These are phyloP conservation scores for Eucommia ulmoides DNA, from an alignment of 257 asterid genomes.

Conservation along the genomic window DNA sequence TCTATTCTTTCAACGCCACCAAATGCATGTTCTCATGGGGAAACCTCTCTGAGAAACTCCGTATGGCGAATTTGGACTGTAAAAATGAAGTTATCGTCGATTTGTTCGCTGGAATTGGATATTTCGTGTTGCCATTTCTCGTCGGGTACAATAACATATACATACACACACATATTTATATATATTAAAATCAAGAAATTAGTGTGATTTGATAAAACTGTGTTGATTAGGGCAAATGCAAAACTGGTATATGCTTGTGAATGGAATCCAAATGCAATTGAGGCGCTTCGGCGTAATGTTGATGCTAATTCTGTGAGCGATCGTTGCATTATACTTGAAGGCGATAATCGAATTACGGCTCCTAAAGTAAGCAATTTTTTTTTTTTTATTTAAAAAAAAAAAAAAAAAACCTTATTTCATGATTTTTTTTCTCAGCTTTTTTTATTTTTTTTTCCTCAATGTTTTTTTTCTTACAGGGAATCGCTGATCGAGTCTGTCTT, in stretches of 20 bases:
- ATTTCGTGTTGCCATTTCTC: slow-evolving; percentile 90
- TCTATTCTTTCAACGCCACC: slow-evolving; percentile 80
- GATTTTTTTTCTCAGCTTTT: neutral
- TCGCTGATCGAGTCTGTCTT: slow-evolving; percentile 87
- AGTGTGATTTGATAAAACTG: too few relatives aligned
- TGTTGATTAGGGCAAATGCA: slow-evolving; percentile 54
- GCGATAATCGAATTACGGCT: slow-evolving; percentile 76
- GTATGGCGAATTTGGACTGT: slow-evolving; percentile 69
- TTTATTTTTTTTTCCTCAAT: neutral
- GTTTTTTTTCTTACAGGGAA: slow-evolving; percentile 46
- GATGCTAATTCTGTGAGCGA: slow-evolving; percentile 65
- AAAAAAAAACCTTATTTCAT: neutral
- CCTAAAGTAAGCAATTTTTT: slow-evolving; percentile 45
- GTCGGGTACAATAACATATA: slow-evolving; percentile 34
- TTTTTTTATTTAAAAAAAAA: neutral
- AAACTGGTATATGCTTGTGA: slow-evolving; percentile 91
- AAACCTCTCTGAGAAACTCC: slow-evolving; percentile 90
- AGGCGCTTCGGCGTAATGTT: slow-evolving; percentile 75
- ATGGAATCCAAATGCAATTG: slow-evolving; percentile 88
- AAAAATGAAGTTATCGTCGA: slow-evolving; percentile 78
- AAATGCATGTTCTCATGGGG: slow-evolving; percentile 99
- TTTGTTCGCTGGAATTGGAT: slow-evolving; percentile 92
- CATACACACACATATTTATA: slow-evolving; percentile 1
- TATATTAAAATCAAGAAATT: slow-evolving; percentile 5
- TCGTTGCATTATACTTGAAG: slow-evolving; percentile 74